A percentile compares a stretch with the other conserved stretches of the same genome.
Evolutionary conservation across 129 eudicot genomes (phyloP).

Genomic region (Flaveria brownii): DNA sequence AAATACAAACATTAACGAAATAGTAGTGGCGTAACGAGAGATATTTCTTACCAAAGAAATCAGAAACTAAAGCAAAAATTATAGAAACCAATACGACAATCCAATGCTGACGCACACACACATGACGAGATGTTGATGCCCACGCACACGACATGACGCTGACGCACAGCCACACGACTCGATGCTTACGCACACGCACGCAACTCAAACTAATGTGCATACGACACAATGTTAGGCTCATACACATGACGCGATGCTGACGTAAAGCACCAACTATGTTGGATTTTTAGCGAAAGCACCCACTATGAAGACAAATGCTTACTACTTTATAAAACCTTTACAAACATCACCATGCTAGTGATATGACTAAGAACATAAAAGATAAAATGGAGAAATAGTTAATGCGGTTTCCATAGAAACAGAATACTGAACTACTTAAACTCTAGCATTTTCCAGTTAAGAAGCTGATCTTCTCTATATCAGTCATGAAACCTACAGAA

Average conservation of each 20-base stretch:
- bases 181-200: not conserved
- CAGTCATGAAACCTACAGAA: conserved; percentile 4
- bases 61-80: conserved; percentile 11
- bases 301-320: conserved; percentile 12
- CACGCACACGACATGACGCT: not conserved
- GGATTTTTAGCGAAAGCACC: conserved; percentile 21
- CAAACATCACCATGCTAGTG: conserved; percentile 20
- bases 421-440: not conserved
- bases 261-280: conserved; percentile 2
- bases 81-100: conserved; percentile 2
- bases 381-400: not conserved
- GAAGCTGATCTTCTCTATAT: not conserved
- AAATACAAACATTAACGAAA: not conserved
- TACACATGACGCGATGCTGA: not conserved
- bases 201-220: not conserved
- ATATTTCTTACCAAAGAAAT: conserved; percentile 16
- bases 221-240: not conserved
- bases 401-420: not conserved
- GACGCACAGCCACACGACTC: not conserved
- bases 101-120: not conserved
- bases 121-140: not conserved
- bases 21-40: conserved; percentile 3
- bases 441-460: not conserved
- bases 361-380: conserved; percentile 2
- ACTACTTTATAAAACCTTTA: conserved; percentile 13